Evolutionary conservation across 2,329 filamentous ascomycete species (phyloP).

Genomic region (Huntiella savannae): DNA sequence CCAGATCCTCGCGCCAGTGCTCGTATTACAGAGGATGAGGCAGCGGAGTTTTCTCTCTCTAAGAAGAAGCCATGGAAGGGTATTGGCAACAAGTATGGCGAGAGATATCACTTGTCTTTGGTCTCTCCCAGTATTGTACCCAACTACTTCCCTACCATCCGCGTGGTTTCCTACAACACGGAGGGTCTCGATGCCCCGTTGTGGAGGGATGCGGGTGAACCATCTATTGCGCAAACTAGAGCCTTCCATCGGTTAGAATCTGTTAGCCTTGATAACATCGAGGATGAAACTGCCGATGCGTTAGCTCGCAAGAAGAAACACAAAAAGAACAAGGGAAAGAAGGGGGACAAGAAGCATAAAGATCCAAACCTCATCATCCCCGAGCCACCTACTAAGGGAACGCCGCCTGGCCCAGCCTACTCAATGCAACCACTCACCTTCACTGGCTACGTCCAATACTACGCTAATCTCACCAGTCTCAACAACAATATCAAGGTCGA

Average conservation of each 20-base stretch:
- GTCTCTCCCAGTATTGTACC: slow-evolving; percentile 79
- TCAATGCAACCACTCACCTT: slow-evolving; percentile 65
- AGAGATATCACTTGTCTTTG: slow-evolving; percentile 65
- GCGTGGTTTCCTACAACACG: slow-evolving; percentile 91
- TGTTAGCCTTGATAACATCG: slow-evolving; percentile 6
- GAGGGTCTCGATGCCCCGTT: slow-evolving; percentile 49
- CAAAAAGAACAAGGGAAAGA: slow-evolving; percentile 25
- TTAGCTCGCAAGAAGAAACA: slow-evolving; percentile 18
- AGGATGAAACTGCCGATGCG: slow-evolving; percentile 14
- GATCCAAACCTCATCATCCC: slow-evolving; percentile 48
- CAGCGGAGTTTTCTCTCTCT: slow-evolving; percentile 15
- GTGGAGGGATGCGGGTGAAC: slow-evolving; percentile 6
- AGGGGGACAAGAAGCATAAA: slow-evolving; percentile 26
- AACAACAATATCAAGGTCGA: slow-evolving; percentile 44
- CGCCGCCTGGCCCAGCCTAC: slow-evolving; percentile 76
- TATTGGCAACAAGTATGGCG: slow-evolving; percentile 64
- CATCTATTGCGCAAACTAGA: slow-evolving; percentile 15
- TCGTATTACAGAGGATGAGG: slow-evolving; percentile 8
- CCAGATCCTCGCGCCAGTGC: slow-evolving; percentile 29
- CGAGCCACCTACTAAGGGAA: slow-evolving; percentile 47
- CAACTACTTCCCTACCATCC: slow-evolving; percentile 74
- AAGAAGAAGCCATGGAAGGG: slow-evolving; percentile 35
- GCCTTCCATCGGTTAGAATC: slow-evolving; percentile 17
- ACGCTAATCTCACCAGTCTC: slow-evolving; percentile 77
- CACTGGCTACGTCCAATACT: slow-evolving; percentile 74